These are phyloP conservation scores for Dioszegia crocea DNA, from an alignment of 768 basidiomycete species.

Conservation along the genomic window DNA sequence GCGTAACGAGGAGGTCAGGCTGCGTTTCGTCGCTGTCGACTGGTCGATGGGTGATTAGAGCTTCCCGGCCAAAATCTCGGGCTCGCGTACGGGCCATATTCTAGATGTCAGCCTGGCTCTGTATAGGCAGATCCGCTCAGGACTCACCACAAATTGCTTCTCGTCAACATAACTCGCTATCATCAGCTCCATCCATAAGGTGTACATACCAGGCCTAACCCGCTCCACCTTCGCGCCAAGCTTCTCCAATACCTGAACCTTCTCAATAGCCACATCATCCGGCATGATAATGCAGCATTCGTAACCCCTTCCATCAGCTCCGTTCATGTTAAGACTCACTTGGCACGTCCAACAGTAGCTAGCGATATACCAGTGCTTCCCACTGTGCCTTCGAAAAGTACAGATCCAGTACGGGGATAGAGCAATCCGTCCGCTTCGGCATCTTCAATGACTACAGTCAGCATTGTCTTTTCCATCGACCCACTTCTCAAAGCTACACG, in stretches of 20 bases:
- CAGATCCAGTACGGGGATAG: slow-evolving; percentile 77
- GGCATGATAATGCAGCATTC: slow-evolving; percentile 63
- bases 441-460: slow-evolving; percentile 78
- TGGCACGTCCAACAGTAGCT: slow-evolving; percentile 83
- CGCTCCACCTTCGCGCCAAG: slow-evolving; percentile 86
- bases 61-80: slow-evolving; percentile 61
- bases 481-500: slow-evolving; percentile 87
- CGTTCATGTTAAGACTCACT: slow-evolving; percentile 54
- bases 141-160: slow-evolving; percentile 56
- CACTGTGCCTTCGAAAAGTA: slow-evolving; percentile 95
- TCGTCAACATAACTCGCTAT: slow-evolving; percentile 88
- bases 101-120: too few relatives aligned
- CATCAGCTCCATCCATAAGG: neutral
- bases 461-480: slow-evolving; percentile 27
- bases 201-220: slow-evolving; percentile 40
- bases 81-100: slow-evolving; percentile 84
- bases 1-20: slow-evolving; percentile 32
- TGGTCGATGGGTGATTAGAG: slow-evolving; percentile 31
- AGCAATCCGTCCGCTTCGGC: slow-evolving; percentile 79
- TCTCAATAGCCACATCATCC: slow-evolving; percentile 69
- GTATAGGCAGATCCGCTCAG: too few relatives aligned
- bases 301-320: slow-evolving; percentile 63
- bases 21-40: neutral
- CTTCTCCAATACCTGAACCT: slow-evolving; percentile 73
- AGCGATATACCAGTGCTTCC: slow-evolving; percentile 74